These are phyloP conservation scores for Brettanomyces sp. DNA, from an alignment of 805 yeast species.

Conservation along the genomic window DNA sequence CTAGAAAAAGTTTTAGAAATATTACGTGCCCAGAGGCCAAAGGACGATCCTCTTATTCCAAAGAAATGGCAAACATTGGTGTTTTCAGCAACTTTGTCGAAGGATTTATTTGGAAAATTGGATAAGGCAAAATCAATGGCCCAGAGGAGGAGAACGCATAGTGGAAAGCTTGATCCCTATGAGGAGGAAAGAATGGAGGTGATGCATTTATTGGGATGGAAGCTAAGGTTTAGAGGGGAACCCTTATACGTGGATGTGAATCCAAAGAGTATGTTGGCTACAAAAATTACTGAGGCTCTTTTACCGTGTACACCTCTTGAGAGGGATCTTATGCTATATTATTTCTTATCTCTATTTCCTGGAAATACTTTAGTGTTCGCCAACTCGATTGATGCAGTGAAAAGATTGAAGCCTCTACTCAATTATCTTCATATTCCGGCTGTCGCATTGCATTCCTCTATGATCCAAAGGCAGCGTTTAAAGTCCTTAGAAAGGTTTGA, in stretches of 20 bases:
- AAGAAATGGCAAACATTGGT: conserved; percentile 70
- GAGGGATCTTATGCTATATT: conserved; percentile 83
- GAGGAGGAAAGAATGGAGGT: conserved; percentile 44
- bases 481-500: conserved; percentile 76
- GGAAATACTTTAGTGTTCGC: conserved; percentile 88
- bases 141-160: conserved; percentile 17
- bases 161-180: conserved; percentile 25
- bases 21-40: conserved; percentile 42
- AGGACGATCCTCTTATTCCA: conserved; percentile 24
- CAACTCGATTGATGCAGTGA: conserved; percentile 91
- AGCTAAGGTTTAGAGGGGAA: conserved; percentile 57
- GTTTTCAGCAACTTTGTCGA: conserved; percentile 90
- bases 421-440: conserved; percentile 58
- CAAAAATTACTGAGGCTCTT: conserved; percentile 70
- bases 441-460: conserved; percentile 81
- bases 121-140: conserved; percentile 27
- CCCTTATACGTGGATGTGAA: conserved; percentile 78
- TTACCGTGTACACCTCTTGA: conserved; percentile 88
- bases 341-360: conserved; percentile 76
- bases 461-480: conserved; percentile 90
- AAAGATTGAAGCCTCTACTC: conserved; percentile 69
- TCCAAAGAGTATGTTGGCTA: conserved; percentile 73
- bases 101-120: conserved; percentile 72
- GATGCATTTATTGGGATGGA: conserved; percentile 52
- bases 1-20: conserved; percentile 71